These are phyloP conservation scores for Aspergillus quadricinctus DNA, from an alignment of 2,329 filamentous ascomycete species.

Conservation along the genomic window DNA sequence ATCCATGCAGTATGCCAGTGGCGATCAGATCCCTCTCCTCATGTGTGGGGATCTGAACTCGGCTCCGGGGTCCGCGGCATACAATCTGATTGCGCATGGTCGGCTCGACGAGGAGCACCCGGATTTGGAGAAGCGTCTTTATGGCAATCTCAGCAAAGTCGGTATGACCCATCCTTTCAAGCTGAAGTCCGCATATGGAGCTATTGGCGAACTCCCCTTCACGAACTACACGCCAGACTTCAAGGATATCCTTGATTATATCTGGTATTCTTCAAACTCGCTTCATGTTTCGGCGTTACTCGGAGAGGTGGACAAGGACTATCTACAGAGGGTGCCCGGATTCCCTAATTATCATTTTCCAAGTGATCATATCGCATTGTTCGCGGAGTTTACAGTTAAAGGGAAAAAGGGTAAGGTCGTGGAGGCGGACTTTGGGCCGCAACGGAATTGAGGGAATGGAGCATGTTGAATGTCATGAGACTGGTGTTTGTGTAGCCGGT, in stretches of 20 bases:
- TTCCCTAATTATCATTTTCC: constrained; percentile 96
- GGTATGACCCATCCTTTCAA: constrained; percentile 95
- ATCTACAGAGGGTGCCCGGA: constrained; percentile 79
- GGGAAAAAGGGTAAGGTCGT: constrained; percentile 72
- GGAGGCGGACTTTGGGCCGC: constrained; percentile 59
- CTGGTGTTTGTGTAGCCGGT: constrained; percentile 35
- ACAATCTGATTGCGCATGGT: constrained; percentile 81
- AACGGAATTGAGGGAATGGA: constrained; percentile 36
- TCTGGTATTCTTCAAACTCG: constrained; percentile 93
- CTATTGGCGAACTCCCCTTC: constrained; percentile 81
- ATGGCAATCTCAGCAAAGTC: constrained; percentile 87
- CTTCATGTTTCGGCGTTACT: constrained; percentile 79
- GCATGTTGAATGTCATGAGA: constrained; percentile 36
- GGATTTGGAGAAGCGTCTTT: constrained; percentile 75
- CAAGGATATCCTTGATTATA: constrained; percentile 87
- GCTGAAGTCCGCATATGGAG: constrained; percentile 81
- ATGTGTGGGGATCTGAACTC: constrained; percentile 98
- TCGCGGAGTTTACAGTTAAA: constrained; percentile 87
- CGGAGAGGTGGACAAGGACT: constrained; percentile 79
- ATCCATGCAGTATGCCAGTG: constrained; percentile 79
- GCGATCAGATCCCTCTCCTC: constrained; percentile 82
- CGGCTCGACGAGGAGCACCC: constrained; percentile 71
- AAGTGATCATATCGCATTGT: constrained; percentile 83
- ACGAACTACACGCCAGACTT: constrained; percentile 98
- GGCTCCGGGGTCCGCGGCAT: constrained; percentile 78